Base-by-base conservation (phyloP, 768 basidiomycete genomes). In the Termitomyces sp. region DNA sequence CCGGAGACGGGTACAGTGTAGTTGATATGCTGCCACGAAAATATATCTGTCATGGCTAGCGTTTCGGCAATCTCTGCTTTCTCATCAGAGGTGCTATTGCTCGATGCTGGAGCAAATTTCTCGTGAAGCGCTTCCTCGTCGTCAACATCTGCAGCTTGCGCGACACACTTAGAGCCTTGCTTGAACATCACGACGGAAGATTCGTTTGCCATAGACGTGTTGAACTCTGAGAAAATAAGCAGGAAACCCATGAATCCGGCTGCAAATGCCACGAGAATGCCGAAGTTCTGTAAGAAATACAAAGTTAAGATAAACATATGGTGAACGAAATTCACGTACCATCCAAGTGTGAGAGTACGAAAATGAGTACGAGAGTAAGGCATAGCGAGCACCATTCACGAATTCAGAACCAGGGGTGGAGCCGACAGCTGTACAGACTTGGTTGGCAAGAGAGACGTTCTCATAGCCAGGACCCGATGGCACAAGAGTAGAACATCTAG, bases 351-450 rank as follows among this genome's bases (percentile, higher is more conserved):
- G 37, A 22, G 65, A 63, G 46, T 65, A 73, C 1, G 61, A 62
- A 62, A 75, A 82, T 2, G 81, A 83, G 77, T 64, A 89, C 14
- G 72, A 86, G 59, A 72, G 64, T 58, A 64, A 73, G 63, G 70
- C 59, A 57, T 74, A 96, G 0, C 62, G 63, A 29, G 77, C 75
- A 5, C 93, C 92, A 20, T 77, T 63, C 26, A 94, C 91, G 14
- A 63, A 71, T 9, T 69, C 65, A 44, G 85, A 74, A 1, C 90
- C 92, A 0, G 87, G 65, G 7, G 74, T 64, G 1, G 87, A 79
- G 1, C 93, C 92, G 8, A 87, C 76, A 0, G 84, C 76, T 2
- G 88, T 82, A 68, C 93, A 95, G 1, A 87, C 86, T 70, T 93
- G 91, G 66, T 93, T 90, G 5, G 63, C 66, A 13, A 86, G 60